Base-by-base conservation (phyloP, 352 stramenopile species). In the Pythium myriotylum region DNA sequence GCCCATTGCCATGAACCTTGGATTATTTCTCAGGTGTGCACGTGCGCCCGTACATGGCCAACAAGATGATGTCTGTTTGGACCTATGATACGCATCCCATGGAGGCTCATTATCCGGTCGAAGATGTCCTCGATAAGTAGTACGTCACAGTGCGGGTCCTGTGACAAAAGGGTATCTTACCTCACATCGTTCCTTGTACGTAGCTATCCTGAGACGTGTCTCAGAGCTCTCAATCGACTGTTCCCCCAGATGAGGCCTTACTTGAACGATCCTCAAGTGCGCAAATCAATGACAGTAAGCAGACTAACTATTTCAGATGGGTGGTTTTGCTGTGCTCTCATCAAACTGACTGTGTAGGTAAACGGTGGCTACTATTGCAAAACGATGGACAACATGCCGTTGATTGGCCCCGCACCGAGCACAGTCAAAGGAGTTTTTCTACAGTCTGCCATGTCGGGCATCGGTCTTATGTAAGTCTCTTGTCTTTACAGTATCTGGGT, bases 331-430 rank as follows among this genome's bases (percentile, higher is more conserved):
- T 35, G 5, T 35, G 10, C 10, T 35, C 29, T 35, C 29, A 10
- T 35, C 29, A 10, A 35, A 10, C 5, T 35, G 29, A 35, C 5
- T 10, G 29, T 17, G 20, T 32, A 88, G 65, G 78, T 92, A 5
- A 88, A 84, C 16, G 81, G 84, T 16, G 81, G 81, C 3, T 91
- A 92, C 66, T 92, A 90, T 50, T 92, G 81, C 74, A 92, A 92
- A 63, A 91, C 79, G 7, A 56, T 86, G 45, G 81, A 91, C 70
- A 91, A 89, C 51, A 72, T 88, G 46, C 84, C 84, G 20, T 52
- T 92, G 43, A 91, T 92, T 41, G 83, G 83, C 16, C 75, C 75
- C 12, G 76, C 79, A 13, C 76, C 79, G 3, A 81, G 56, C 46
- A 89, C 81, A 0, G 68, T 89, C 46, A 73, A 83, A 16, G 81